Conservation (phyloP, 2,329 filamentous ascomycete genomes). For the Diaporthe citri region DNA sequence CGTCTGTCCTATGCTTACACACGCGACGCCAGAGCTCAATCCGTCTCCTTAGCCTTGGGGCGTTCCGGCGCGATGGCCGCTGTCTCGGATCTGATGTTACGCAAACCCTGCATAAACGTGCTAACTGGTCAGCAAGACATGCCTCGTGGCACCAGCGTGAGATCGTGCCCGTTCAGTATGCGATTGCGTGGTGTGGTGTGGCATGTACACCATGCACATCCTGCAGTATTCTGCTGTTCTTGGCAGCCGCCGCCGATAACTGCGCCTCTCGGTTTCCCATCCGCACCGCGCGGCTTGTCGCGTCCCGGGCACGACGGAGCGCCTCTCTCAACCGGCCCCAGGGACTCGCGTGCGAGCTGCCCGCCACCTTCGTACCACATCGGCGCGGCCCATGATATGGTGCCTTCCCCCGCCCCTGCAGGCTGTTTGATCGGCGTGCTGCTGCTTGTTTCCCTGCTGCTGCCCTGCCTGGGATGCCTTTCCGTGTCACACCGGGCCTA, state of each 20-base stretch:
- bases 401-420: not conserved
- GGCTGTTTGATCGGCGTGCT: slow-evolving; percentile 28
- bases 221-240: not conserved
- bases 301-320: slow-evolving; percentile 1
- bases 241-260: not conserved
- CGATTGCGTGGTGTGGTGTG: not conserved
- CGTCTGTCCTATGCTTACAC: not conserved
- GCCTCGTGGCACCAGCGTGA: slow-evolving; percentile 22
- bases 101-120: slow-evolving; percentile 19
- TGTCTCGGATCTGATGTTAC: slow-evolving; percentile 30
- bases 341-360: not conserved
- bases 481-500: not conserved
- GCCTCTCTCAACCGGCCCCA: not conserved
- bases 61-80: slow-evolving; percentile 2
- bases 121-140: slow-evolving; percentile 8
- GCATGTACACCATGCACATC: not conserved
- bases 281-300: not conserved
- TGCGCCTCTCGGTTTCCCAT: not conserved
- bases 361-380: not conserved
- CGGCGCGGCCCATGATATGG: not conserved
- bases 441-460: slow-evolving; percentile 18
- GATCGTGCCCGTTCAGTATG: not conserved
- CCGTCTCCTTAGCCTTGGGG: not conserved
- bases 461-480: slow-evolving; percentile 1
- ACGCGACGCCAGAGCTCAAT: not conserved